Conservation (phyloP, 1,284 basidiomycete genomes). For the Peniophora sp. region DNA sequence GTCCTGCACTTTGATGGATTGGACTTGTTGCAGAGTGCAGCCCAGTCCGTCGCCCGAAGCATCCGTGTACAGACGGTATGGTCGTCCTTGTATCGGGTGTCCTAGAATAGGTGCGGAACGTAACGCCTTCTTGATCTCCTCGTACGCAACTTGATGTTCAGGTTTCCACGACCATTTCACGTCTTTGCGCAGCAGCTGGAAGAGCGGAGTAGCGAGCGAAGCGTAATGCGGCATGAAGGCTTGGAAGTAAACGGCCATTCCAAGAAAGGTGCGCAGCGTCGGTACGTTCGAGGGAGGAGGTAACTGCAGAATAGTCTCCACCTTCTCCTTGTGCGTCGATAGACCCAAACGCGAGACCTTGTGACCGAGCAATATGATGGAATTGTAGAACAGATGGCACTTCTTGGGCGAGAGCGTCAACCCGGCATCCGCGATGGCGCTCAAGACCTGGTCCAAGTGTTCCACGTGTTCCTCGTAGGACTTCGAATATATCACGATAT, state of each 20-base stretch:
- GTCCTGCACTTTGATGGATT: conserved; percentile 23
- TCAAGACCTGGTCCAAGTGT: conserved; percentile 15
- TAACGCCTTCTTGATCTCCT: conserved; percentile 17
- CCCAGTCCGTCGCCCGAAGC: conserved; percentile 27
- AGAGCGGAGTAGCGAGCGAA: conserved; percentile 16
- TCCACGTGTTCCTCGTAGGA: conserved; percentile 23
- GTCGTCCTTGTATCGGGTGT: conserved; percentile 20
- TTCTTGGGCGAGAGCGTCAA: conserved; percentile 28
- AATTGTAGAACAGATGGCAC: conserved; percentile 25
- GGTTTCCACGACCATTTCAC: conserved; percentile 20
- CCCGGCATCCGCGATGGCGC: conserved; percentile 17
- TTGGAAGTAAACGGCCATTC: conserved; percentile 20
- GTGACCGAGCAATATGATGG: conserved; percentile 26
- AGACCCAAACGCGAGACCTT: conserved; percentile 24
- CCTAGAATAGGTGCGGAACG: conserved; percentile 20
- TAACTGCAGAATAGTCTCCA: conserved; percentile 17
- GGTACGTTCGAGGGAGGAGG: conserved; percentile 14
- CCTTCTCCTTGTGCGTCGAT: conserved; percentile 22
- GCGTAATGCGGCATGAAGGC: conserved; percentile 19
- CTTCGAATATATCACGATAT: conserved; percentile 26
- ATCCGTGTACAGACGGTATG: conserved; percentile 30
- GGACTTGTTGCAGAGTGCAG: conserved; percentile 28
- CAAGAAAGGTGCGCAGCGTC: conserved; percentile 19
- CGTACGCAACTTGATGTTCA: conserved; percentile 17
- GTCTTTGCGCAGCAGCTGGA: conserved; percentile 15